These are phyloP conservation scores for Gremmenia infestans DNA, from an alignment of 2,329 filamentous ascomycete genomes.

Conservation along the genomic window DNA sequence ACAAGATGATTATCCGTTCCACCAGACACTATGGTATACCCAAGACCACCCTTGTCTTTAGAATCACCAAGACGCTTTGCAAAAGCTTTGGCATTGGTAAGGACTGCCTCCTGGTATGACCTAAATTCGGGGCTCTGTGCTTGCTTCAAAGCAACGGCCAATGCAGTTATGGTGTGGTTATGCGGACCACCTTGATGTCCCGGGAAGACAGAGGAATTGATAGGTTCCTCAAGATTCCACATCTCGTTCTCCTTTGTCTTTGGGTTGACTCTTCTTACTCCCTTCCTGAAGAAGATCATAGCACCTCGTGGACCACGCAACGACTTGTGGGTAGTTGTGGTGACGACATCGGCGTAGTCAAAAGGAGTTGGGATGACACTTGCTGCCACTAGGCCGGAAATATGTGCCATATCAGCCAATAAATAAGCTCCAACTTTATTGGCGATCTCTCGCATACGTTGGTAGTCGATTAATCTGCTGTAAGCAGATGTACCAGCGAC, in stretches of 20 bases:
- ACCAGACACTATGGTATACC: constrained; percentile 85
- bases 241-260: constrained; percentile 82
- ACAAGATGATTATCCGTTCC: constrained; percentile 98
- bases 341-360: constrained; percentile 86
- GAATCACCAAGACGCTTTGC: constrained; percentile 56
- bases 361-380: constrained; percentile 90
- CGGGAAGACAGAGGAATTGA: constrained; percentile 96
- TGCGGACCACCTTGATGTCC: constrained; percentile 97
- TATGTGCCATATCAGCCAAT: constrained; percentile 94
- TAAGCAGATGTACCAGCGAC: constrained; percentile 94
- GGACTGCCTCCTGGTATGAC: constrained; percentile 83
- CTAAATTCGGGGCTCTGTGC: constrained; percentile 85
- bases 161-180: constrained; percentile 97
- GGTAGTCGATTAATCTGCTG: constrained; percentile 92
- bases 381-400: constrained; percentile 88
- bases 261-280: constrained; percentile 73
- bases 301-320: constrained; percentile 90
- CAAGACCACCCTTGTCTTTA: constrained; percentile 71
- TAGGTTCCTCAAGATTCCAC: constrained; percentile 88
- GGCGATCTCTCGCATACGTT: constrained; percentile 82
- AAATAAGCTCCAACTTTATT: constrained; percentile 92
- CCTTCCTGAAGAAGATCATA: constrained; percentile 97
- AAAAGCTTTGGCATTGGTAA: constrained; percentile 86
- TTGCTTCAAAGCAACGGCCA: constrained; percentile 92
- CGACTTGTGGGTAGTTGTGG: constrained; percentile 97